Conservation (phyloP, 2,329 filamentous ascomycete genomes). For the Bipolaris cookei region DNA sequence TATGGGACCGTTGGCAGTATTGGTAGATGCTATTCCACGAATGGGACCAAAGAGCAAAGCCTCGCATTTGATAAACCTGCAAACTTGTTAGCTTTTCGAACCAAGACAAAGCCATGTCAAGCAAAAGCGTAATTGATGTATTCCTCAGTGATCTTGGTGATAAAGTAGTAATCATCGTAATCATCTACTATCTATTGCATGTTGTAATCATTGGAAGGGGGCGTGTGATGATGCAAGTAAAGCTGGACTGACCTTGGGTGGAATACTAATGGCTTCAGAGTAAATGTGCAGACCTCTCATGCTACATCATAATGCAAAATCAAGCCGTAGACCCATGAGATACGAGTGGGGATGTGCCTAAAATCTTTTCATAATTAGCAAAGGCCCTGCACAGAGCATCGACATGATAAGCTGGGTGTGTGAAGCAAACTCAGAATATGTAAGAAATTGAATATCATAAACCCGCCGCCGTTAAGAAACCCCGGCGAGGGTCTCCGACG, state of each 20-base stretch:
- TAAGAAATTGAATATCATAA: constrained; percentile 96
- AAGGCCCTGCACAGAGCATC: not conserved
- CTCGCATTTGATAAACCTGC: constrained; percentile 13
- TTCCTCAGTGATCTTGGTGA: constrained; percentile 74
- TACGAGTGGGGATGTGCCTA: not conserved
- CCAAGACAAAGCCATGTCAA: constrained; percentile 11
- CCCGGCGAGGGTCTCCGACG: constrained; percentile 90
- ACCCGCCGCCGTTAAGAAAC: constrained; percentile 76
- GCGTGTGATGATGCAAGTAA: constrained; percentile 6
- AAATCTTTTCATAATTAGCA: constrained; percentile 12
- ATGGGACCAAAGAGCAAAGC: not conserved
- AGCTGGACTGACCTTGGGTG: constrained; percentile 20
- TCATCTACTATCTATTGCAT: constrained; percentile 72
- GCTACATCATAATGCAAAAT: too few species aligned
- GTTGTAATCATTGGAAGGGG: constrained; percentile 70
- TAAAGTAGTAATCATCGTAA: constrained; percentile 63
- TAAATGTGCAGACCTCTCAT: not conserved
- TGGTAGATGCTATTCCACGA: not conserved
- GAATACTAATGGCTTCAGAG: not conserved
- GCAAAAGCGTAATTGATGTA: constrained; percentile 18
- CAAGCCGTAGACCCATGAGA: not conserved
- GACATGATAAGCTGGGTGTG: not conserved
- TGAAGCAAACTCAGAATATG: constrained; percentile 82
- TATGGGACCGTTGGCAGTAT: not conserved
- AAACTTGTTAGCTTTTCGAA: constrained; percentile 31